Evolutionary conservation across 257 asterid species (phyloP), one percentile per base, ranked within the genome.

Genomic region (Ocimum tenuiflorum): DNA sequence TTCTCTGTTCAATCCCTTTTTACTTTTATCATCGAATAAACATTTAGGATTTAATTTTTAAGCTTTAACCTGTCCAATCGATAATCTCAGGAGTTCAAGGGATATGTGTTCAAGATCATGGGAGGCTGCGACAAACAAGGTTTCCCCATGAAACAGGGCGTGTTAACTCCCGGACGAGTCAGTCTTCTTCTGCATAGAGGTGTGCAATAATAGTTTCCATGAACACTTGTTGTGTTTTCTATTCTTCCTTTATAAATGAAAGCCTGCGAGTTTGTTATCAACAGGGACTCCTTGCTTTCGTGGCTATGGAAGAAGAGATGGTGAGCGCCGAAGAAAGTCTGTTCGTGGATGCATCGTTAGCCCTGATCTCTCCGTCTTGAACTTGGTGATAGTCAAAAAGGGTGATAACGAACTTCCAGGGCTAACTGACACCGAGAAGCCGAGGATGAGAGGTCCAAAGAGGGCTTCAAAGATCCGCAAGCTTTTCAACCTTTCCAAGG

Each of bases 401-500:
- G 95, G 95, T 10, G 91, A 84, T 6, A 83, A 75, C 39, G 95
- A 85, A 20, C 78, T 87, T 11, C 95, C 95, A 0, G 95, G 95
- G 0, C 77, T 87, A 9, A 87, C 95, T 9, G 95, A 87, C 54
- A 63, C 65, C 3, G 95, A 87, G 82, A 87, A 87, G 72, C 95
- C 95, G 0, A 79, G 95, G 74, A 87, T 87, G 95, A 84, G 95
- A 59, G 95, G 95, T 39, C 95, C 95, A 2, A 87, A 87, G 82
- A 85, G 95, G 79, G 95, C 95, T 41, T 85, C 91, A 0, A 87
- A 87, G 79, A 87, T 87, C 63, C 79, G 95, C 62, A 87, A 87
- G 81, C 89, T 87, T 35, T 85, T 87, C 68, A 87, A 85, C 77
- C 84, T 87, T 15, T 80, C 86, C 18, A 87, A 87, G 82, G 91